Base-by-base conservation (phyloP, 805 yeast genomes). In the Pichia occidentalis region DNA sequence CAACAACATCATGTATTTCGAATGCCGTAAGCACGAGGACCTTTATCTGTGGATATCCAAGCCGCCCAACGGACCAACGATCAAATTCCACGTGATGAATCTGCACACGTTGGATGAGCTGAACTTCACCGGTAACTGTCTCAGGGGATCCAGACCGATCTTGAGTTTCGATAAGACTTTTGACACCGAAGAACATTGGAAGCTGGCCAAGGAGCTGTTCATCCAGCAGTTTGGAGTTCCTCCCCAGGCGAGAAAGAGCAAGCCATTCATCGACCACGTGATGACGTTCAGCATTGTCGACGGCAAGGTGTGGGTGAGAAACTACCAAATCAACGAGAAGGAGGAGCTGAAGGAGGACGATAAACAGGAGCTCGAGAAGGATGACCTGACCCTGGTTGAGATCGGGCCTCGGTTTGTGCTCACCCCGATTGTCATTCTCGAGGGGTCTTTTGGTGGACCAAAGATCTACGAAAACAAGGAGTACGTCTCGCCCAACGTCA, bases 391-490 rank as follows among this genome's bases (percentile, higher is more conserved):
- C 13, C 69, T 92, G 51, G 83, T 92, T 42, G 98, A 92, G 68
- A 86, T 92, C 50, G 98, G 98, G 3, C 98, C 98, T 36, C 76
- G 98, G 61, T 81, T 87, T 48, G 97, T 92, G 24, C 71, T 92
- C 67, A 90, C 97, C 3, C 79, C 82, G 46, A 88, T 92, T 50
- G 80, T 94, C 43, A 77, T 92, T 37, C 71, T 90, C 47, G 97
- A 92, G 67, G 98, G 98, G 34, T 86, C 97, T 2, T 92, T 92
- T 53, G 90, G 96, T 40, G 98, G 98, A 16, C 96, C 97, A 47
- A 86, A 88, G 71, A 87, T 92, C 48, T 92, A 85, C 64, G 97
- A 92, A 57, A 92, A 92, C 68, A 88, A 85, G 68, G 92, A 90
- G 63, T 92, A 85, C 62, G 95, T 92, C 33, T 85, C 95, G 43